Conservation (phyloP, 2,329 filamentous ascomycete genomes). For the Ceratocystis huliohia region DNA sequence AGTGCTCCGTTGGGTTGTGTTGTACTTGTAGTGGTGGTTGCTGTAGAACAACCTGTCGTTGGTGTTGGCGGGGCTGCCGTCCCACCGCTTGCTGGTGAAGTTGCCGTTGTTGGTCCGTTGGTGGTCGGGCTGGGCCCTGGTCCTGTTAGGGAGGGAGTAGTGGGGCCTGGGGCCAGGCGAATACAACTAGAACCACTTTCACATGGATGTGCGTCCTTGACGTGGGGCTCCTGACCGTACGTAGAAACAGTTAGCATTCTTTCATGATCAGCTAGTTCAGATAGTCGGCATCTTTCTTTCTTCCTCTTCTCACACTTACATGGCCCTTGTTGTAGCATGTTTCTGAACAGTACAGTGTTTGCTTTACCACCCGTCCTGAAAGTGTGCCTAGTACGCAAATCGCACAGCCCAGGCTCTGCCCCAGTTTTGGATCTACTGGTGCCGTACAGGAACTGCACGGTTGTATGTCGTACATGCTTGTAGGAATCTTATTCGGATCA, state of each 20-base stretch:
- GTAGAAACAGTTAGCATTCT: not conserved
- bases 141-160: not conserved
- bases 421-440: slow-evolving; percentile 28
- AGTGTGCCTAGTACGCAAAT: slow-evolving; percentile 35
- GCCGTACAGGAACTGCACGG: slow-evolving; percentile 32
- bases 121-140: not conserved
- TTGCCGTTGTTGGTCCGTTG: not conserved
- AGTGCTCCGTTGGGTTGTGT: not conserved
- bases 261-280: not conserved
- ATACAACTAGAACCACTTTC: slow-evolving; percentile 20
- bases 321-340: slow-evolving; percentile 32
- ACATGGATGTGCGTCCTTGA: slow-evolving; percentile 19
- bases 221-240: slow-evolving; percentile 14
- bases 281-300: not conserved
- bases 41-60: not conserved
- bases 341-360: slow-evolving; percentile 36
- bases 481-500: slow-evolving; percentile 23
- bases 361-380: slow-evolving; percentile 28
- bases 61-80: not conserved
- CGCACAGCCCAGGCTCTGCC: slow-evolving; percentile 31
- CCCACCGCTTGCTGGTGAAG: not conserved
- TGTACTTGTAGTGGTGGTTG: not conserved
- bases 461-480: slow-evolving; percentile 30
- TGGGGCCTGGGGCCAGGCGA: slow-evolving; percentile 9
- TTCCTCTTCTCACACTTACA: slow-evolving; percentile 27